phyloP scores from a whole-genome alignment of 176 grass and related monocot species.

The Carex parvula region DNA sequence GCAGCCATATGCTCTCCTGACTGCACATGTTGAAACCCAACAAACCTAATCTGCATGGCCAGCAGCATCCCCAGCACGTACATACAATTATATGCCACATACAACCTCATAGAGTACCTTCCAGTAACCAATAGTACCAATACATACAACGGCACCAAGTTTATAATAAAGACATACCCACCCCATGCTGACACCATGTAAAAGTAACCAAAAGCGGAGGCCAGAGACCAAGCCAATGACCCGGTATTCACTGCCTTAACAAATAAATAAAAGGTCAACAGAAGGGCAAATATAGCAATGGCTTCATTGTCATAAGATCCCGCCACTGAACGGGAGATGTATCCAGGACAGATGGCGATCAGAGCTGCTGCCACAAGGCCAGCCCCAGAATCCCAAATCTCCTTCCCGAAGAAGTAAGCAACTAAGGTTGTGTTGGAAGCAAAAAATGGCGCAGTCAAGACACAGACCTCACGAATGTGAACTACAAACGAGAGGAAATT shows the following conservation, averaged over 20 bases:
- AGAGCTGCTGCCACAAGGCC: conserved; percentile 76
- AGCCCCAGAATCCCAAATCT: conserved; percentile 96
- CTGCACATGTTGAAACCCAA: conserved; percentile 97
- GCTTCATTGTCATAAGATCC: conserved; percentile 92
- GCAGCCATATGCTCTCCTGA: conserved; percentile 98
- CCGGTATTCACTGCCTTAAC: conserved; percentile 95
- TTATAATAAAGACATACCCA: conserved; percentile 98
- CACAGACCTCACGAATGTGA: conserved; percentile 97
- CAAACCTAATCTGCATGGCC: conserved; percentile 98
- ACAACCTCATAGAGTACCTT: conserved; percentile 93
- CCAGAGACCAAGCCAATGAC: conserved; percentile 76
- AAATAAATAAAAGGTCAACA: conserved; percentile 98
- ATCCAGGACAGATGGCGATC: conserved; percentile 88
- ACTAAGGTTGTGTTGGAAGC: conserved; percentile 96
- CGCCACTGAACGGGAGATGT: conserved; percentile 95
- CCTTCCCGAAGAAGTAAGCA: conserved; percentile 94
- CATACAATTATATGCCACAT: conserved; percentile 94
- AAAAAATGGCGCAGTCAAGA: conserved; percentile 95
- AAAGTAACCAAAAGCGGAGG: conserved; percentile 90
- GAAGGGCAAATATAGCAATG: conserved; percentile 90
- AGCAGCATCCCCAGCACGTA: conserved; percentile 90
- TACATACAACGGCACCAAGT: conserved; percentile 88
- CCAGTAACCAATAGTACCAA: conserved; percentile 89
- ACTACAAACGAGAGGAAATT: conserved; percentile 72
- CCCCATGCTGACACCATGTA: conserved; percentile 99